Percentiles rank a stretch among this genome's conserved stretches.
phyloP scores from a whole-genome alignment of 345 rosid genomes.

The Excoecaria agallocha region DNA sequence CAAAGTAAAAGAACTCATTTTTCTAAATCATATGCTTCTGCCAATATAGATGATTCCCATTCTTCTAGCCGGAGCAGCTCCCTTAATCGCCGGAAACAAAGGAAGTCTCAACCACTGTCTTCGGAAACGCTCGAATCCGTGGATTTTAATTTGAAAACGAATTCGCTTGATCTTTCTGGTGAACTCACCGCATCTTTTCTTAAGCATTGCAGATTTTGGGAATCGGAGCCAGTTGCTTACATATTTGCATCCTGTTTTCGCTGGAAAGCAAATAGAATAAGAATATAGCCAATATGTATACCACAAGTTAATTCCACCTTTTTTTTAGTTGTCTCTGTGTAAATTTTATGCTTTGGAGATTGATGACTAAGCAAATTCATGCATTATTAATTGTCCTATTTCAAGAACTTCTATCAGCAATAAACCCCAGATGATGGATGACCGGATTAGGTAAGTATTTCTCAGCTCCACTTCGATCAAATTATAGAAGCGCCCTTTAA shows the following conservation, averaged over 20 bases:
- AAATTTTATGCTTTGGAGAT: neutral
- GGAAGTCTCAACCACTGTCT: constrained; percentile 52
- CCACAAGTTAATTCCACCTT: neutral
- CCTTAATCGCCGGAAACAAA: too few species aligned
- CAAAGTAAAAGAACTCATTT: too few species aligned
- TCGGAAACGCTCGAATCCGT: constrained; percentile 55
- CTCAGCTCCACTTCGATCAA: neutral
- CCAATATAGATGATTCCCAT: too few species aligned
- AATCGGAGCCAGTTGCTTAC: constrained; percentile 36
- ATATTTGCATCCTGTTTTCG: constrained; percentile 37
- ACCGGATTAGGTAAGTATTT: neutral
- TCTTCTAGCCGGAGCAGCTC: too few species aligned
- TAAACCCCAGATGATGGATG: neutral
- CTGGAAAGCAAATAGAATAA: constrained; percentile 24
- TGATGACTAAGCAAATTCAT: neutral
- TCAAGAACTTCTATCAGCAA: neutral
- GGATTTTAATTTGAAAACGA: constrained; percentile 60
- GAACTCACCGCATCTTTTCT: constrained; percentile 45
- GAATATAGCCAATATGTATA: neutral
- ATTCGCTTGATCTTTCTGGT: constrained; percentile 52
- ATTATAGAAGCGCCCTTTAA: neutral
- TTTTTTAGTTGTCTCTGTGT: neutral
- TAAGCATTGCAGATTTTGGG: constrained; percentile 41
- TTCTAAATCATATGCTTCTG: too few species aligned
- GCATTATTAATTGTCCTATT: neutral